Evolutionary conservation across 2,329 filamentous ascomycete species (phyloP).

Genomic region (Cladophialophora bantiana): DNA sequence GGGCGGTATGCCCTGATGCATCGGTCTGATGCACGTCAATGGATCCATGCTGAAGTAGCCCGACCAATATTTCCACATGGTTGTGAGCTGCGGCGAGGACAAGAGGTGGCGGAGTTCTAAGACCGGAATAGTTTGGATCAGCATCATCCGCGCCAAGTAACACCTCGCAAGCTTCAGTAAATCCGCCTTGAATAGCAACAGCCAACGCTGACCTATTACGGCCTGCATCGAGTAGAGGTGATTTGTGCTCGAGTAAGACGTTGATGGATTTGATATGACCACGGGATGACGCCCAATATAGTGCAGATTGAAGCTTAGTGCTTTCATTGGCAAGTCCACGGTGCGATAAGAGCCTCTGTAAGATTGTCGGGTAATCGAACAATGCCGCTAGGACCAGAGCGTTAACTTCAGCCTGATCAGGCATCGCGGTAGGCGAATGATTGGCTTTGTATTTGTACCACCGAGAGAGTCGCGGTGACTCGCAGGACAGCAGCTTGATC

Average conservation of each 20-base stretch:
- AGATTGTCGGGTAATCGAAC: conserved; percentile 16
- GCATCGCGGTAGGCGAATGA: conserved; percentile 20
- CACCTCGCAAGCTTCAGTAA: conserved; percentile 19
- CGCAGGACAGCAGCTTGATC: conserved; percentile 22
- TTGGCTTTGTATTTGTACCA: conserved; percentile 29
- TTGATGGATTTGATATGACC: conserved; percentile 17
- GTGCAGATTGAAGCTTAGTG: conserved; percentile 20
- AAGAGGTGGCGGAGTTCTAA: conserved; percentile 13
- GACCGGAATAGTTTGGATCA: conserved; percentile 26
- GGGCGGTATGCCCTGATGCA: conserved; percentile 14
- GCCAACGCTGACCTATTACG: conserved; percentile 15
- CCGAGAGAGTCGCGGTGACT: conserved; percentile 4
- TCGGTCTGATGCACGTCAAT: conserved; percentile 22
- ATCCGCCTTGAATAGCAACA: conserved; percentile 26
- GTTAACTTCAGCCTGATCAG: conserved; percentile 12
- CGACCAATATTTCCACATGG: conserved; percentile 24
- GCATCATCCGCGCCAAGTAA: conserved; percentile 14
- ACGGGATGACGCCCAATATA: conserved; percentile 29
- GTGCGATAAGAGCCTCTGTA: conserved; percentile 18
- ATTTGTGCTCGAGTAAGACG: conserved; percentile 24
- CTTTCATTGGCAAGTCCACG: conserved; percentile 5
- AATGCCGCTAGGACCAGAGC: conserved; percentile 29
- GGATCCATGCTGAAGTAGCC: conserved; percentile 16
- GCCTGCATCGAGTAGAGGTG: conserved; percentile 8
- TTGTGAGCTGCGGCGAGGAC: conserved; percentile 21